Evolutionary conservation across 2,329 filamentous ascomycete species (phyloP), one percentile per base, ranked within the genome.

Genomic region (Gyromitra esculenta): DNA sequence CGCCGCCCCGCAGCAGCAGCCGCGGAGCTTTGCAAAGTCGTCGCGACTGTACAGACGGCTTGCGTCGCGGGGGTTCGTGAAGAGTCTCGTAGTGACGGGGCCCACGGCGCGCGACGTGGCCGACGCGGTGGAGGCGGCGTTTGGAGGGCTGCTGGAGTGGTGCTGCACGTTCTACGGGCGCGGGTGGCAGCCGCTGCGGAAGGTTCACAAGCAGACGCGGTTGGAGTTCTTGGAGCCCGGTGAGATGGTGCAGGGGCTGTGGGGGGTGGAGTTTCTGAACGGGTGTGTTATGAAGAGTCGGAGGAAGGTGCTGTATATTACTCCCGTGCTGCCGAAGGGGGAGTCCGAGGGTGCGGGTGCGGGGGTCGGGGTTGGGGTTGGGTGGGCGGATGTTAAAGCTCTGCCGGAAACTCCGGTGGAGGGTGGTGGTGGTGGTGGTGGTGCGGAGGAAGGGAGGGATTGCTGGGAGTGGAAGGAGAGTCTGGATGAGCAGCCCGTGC

Each of bases 261-360:
- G 77, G 77, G 73, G 57, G 18, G 77, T 76, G 8, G 77, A 79
- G 18, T 79, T 76, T n/a, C 64, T 79, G 18, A 75, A 73, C n/a
- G 76, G 65, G 11, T 79, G 77, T 39, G 67, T 76, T 21, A 78
- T 78, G 77, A 62, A 64, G 18, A 62, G 71, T 5, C 39, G 45
- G 2, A 56, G 77, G 3, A 45, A 39, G n/a, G 69, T 75, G 25
- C 59, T 79, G 2, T 79, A 79, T 11, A 76, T 79, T 31, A 75
- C 76, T 1, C 63, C 76, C 0, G 18, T 75, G 18, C 62, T 48
- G 11, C 59, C 68, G 21, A 35, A 50, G n/a, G 67, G 45, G 0
- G 50, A 3, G 0, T 31, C 25, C 25, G 25, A 21, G 18, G 18
- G 18, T 21, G 18, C 18, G 18, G 18, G 18, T 21, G 18, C 1